Percentiles rank a stretch among this genome's conserved stretches.
Evolutionary conservation across 2,329 filamentous ascomycete species (phyloP).

Genomic region (Monilinia aucupariae): DNA sequence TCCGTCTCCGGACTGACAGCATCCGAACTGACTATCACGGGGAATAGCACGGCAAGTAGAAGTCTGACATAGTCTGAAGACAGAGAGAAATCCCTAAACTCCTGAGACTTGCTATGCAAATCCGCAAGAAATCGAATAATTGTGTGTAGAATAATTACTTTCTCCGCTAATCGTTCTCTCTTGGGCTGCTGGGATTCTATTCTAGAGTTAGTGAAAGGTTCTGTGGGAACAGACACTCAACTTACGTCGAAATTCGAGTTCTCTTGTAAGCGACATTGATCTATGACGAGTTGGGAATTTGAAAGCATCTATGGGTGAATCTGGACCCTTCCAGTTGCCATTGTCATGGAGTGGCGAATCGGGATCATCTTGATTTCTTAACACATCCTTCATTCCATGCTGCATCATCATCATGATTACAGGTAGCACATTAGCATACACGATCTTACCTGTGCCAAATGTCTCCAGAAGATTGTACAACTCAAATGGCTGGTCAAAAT

Average conservation of each 20-base stretch:
- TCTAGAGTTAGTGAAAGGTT: conserved; percentile 14
- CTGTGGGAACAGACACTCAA: neutral
- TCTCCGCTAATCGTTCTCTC: conserved; percentile 48
- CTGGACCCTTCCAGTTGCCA: conserved; percentile 27
- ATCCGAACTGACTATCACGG: conserved; percentile 81
- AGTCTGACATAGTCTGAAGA: conserved; percentile 77
- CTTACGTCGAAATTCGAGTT: conserved; percentile 51
- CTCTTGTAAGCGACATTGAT: conserved; percentile 62
- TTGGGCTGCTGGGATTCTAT: conserved; percentile 40
- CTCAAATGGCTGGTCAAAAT: conserved; percentile 69
- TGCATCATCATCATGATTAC: conserved; percentile 85
- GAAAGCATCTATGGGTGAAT: conserved; percentile 21
- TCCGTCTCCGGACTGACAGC: conserved; percentile 78
- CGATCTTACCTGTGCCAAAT: conserved; percentile 64
- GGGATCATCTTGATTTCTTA: conserved; percentile 56
- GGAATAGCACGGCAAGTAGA: conserved; percentile 75
- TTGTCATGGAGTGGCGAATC: conserved; percentile 44
- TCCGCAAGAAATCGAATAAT: conserved; percentile 75
- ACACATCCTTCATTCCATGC: conserved; percentile 68
- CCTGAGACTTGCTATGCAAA: conserved; percentile 67
- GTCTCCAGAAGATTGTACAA: conserved; percentile 67
- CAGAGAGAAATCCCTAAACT: conserved; percentile 77
- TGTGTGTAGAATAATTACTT: conserved; percentile 64
- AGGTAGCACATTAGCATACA: conserved; percentile 70
- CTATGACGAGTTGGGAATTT: conserved; percentile 34